These are phyloP conservation scores for Jackrogersella minutella DNA, from an alignment of 495 filamentous ascomycete genomes.

Conservation along the genomic window DNA sequence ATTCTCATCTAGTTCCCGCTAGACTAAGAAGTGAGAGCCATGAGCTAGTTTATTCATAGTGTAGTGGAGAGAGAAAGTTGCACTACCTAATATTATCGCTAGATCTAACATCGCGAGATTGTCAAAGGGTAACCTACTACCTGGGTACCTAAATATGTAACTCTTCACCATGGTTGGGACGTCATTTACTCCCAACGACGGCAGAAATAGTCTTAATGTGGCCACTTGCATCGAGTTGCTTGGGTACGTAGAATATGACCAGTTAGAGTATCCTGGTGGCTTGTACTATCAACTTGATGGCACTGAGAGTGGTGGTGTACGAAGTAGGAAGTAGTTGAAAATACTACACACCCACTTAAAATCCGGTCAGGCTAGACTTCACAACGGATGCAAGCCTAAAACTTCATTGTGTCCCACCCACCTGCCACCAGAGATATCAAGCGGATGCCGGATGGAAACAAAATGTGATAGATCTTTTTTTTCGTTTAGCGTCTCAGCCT, in stretches of 20 bases:
- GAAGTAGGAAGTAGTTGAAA: neutral
- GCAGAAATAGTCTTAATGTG: constrained; percentile 1
- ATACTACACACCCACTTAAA: constrained; percentile 31
- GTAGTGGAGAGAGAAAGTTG: constrained; percentile 11
- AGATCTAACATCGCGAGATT: constrained; percentile 18
- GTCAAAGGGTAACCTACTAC: neutral
- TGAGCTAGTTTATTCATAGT: constrained; percentile 23
- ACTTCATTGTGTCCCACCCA: constrained; percentile 29
- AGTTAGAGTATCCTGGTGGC: constrained; percentile 16
- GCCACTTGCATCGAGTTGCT: neutral
- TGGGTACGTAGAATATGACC: neutral
- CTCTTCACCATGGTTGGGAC: neutral
- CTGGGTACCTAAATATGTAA: too few species aligned
- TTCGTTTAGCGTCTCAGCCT: constrained; percentile 18
- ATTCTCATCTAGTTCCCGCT: constrained; percentile 26
- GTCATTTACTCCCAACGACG: neutral
- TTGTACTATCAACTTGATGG: constrained; percentile 19
- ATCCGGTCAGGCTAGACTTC: constrained; percentile 36
- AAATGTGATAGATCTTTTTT: constrained; percentile 29
- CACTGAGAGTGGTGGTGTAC: neutral
- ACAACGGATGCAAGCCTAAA: constrained; percentile 25
- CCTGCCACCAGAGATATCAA: constrained; percentile 9
- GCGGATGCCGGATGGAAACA: constrained; percentile 1
- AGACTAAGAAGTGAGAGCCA: constrained; percentile 12
- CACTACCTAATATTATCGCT: constrained; percentile 4